Evolutionary conservation across 768 basidiomycete genomes (phyloP), one percentile per base, ranked within the genome.

Genomic region (Naematelia encephala): DNA sequence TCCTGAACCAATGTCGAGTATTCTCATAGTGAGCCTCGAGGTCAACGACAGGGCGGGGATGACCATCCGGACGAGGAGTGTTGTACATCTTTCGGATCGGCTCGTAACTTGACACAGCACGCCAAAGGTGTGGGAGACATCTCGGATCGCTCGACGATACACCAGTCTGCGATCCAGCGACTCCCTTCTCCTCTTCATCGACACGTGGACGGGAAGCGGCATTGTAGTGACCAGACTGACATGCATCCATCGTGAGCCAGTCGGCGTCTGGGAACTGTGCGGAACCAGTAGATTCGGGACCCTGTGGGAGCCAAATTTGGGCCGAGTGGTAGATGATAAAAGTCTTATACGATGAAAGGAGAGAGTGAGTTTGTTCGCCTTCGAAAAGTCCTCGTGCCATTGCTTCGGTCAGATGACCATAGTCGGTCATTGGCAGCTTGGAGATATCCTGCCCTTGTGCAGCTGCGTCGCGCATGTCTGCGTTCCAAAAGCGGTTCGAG

Each of bases 11-110:
- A 34, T 60, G 30, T 26, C 49, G 28, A 25, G 50, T 56, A 45
- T 43, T 58, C 51, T 64, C 63, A 23, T 64, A 64, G 43, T 64
- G 63, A 12, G 60, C 45, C 51, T 64, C 63, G 43, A 64, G 26
- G 25, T 64, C 63, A 5, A 64, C 57, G 26, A 64, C 57, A 11
- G 63, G 63, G 14, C 63, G 39, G 12, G 47, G 48, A 5, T n/a
- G 56, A 21, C 63, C 63, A 29, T 57, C 55, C 34, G 27, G 45
- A n/a, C 30, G 21, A 2, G 53, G 44, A 2, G 57, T 59, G 12
- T 22, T 44, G 47, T 63, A 63, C 61, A 63, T 63, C 42, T 54
- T 51, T 19, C 61, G 61, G 26, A 63, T 52, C 19, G 42, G 57
- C 16, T 39, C 34, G 13, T 58, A 58, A 26, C 56, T 57, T 28